A percentile compares a stretch with the other conserved stretches of the same genome.
Evolutionary conservation across 805 yeast genomes (phyloP).

Genomic region (Priceomyces castillae): DNA sequence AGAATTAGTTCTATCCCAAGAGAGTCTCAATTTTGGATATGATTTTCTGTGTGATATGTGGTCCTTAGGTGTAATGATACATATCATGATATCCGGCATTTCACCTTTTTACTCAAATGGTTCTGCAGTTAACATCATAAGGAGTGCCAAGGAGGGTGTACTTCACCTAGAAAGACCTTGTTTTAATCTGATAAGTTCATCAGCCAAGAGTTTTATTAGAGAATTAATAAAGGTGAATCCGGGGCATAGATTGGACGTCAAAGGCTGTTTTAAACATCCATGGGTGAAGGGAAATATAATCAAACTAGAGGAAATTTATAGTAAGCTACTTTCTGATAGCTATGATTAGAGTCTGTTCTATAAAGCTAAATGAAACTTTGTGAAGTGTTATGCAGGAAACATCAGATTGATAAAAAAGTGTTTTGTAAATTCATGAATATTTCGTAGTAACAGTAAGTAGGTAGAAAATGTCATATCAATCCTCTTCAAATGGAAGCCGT

Average conservation of each 20-base stretch:
- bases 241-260: conserved; percentile 32
- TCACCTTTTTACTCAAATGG: conserved; percentile 60
- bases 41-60: conserved; percentile 62
- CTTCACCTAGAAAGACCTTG: conserved; percentile 35
- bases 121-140: conserved; percentile 32
- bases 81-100: conserved; percentile 59
- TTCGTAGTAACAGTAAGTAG: not conserved
- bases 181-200: conserved; percentile 41
- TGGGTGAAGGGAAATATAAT: conserved; percentile 47
- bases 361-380: not conserved
- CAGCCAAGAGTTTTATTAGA: conserved; percentile 47
- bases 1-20: not conserved
- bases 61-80: conserved; percentile 63
- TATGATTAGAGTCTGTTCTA: not conserved
- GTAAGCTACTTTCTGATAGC: conserved; percentile 12
- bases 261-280: conserved; percentile 38
- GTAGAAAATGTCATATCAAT: not conserved
- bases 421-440: not conserved
- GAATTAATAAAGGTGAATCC: conserved; percentile 39
- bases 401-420: not conserved
- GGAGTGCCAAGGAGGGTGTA: conserved; percentile 40
- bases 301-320: conserved; percentile 36
- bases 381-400: not conserved
- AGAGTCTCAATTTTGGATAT: conserved; percentile 36
- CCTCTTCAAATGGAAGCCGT: not conserved